These are phyloP conservation scores for Cadophora gregata DNA, from an alignment of 2,329 filamentous ascomycete genomes.

Conservation along the genomic window DNA sequence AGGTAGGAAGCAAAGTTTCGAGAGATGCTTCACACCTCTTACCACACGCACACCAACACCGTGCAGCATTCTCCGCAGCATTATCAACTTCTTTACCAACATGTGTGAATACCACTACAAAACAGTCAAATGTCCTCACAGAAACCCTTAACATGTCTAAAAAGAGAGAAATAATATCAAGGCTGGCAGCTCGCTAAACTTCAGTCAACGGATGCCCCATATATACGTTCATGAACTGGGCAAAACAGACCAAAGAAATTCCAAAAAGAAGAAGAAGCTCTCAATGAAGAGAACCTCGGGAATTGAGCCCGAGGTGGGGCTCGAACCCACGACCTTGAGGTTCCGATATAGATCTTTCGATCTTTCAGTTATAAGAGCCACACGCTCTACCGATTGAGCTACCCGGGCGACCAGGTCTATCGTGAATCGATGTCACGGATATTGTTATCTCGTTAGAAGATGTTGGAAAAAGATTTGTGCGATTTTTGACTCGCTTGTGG, in stretches of 20 bases:
- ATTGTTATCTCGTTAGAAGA: neutral
- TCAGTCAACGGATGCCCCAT: too few species aligned
- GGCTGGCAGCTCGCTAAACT: too few species aligned
- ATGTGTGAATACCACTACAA: too few species aligned
- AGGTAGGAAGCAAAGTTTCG: too few species aligned
- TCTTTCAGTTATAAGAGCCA: conserved; percentile 34
- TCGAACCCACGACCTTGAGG: conserved; percentile 12
- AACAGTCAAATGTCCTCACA: too few species aligned
- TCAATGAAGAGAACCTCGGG: conserved; percentile 11
- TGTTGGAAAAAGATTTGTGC: neutral
- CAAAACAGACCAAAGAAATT: neutral
- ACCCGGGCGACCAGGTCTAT: conserved; percentile 3
- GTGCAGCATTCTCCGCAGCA: too few species aligned
- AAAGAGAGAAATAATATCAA: too few species aligned
- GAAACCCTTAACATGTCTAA: too few species aligned
- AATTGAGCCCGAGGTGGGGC: conserved; percentile 9
- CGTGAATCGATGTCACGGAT: neutral
- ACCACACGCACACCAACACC: too few species aligned
- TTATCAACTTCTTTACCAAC: too few species aligned
- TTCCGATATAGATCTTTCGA: neutral
- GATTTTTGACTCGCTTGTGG: conserved; percentile 1
- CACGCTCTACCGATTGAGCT: conserved; percentile 45
- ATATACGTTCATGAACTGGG: too few species aligned
- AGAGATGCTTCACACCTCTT: too few species aligned
- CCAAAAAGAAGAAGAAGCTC: neutral